These are phyloP conservation scores for Porcisia hertigi DNA, from an alignment of 208 protist species.

Conservation along the genomic window DNA sequence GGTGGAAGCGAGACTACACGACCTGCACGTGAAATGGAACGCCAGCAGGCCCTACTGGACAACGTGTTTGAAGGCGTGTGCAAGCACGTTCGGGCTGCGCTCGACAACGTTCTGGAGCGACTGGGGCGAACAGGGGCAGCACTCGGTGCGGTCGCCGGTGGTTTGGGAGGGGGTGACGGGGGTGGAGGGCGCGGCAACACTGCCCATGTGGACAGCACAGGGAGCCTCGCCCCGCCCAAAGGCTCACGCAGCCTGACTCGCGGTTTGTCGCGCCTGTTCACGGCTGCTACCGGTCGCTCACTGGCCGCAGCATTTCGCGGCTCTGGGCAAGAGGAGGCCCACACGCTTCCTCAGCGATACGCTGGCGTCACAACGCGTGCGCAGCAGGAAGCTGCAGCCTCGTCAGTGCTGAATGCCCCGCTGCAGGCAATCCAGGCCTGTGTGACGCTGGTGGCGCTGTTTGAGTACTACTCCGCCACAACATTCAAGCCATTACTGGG, in stretches of 20 bases:
- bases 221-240: conserved; percentile 9
- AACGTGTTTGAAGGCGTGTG: conserved; percentile 67
- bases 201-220: neutral
- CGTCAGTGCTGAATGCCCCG: conserved; percentile 36
- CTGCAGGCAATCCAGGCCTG: conserved; percentile 47
- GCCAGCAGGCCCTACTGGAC: conserved; percentile 41
- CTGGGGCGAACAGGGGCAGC: conserved; percentile 44
- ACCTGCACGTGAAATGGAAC: conserved; percentile 13
- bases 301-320: conserved; percentile 10
- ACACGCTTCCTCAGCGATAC: conserved; percentile 41
- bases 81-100: conserved; percentile 63
- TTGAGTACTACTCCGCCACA: conserved; percentile 66
- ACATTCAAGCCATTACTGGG: conserved; percentile 68
- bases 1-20: neutral
- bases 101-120: conserved; percentile 66
- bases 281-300: conserved; percentile 38
- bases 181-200: neutral
- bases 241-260: conserved; percentile 41
- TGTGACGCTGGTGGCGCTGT: conserved; percentile 68
- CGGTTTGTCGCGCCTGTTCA: conserved; percentile 41
- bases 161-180: neutral
- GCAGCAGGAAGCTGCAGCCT: conserved; percentile 56
- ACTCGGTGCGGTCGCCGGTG: conserved; percentile 1
- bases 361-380: conserved; percentile 49
- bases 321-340: conserved; percentile 8